Percentiles rank a stretch among this genome's conserved stretches.
Conservation (phyloP, 2,329 filamentous ascomycete species). For the Plectosphaerella sp. region DNA sequence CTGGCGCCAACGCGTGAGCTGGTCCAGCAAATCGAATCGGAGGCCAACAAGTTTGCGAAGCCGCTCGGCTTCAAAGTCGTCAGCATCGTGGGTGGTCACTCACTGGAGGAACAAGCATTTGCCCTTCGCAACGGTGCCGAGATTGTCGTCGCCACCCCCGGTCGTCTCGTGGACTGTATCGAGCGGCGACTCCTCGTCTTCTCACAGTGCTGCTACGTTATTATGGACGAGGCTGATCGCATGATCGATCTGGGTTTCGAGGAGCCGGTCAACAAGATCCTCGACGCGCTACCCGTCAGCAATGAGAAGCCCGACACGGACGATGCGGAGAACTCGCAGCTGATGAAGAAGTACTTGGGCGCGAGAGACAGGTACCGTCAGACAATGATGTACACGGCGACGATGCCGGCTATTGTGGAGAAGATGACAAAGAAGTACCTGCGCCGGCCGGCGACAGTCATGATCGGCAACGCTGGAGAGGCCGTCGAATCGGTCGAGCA, state of each 20-base stretch:
- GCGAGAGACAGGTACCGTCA: conserved; percentile 81
- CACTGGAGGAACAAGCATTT: conserved; percentile 88
- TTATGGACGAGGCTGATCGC: conserved; percentile 98
- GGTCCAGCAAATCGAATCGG: conserved; percentile 93
- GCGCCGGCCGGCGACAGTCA: conserved; percentile 86
- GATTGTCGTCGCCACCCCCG: conserved; percentile 97
- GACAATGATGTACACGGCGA: conserved; percentile 99
- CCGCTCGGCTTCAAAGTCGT: conserved; percentile 93
- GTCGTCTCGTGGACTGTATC: conserved; percentile 94
- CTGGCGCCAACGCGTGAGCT: conserved; percentile 94
- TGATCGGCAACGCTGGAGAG: conserved; percentile 90
- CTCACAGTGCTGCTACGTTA: conserved; percentile 95
- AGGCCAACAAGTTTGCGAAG: conserved; percentile 86
- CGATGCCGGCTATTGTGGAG: conserved; percentile 90
- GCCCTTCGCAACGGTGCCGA: conserved; percentile 88
- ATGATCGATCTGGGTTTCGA: conserved; percentile 99
- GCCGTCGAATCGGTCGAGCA: conserved; percentile 98
- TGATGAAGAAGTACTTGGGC: conserved; percentile 79
- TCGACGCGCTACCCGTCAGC: conserved; percentile 83
- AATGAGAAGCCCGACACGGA: conserved; percentile 97
- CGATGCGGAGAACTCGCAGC: conserved; percentile 76
- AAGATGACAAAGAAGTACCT: conserved; percentile 97
- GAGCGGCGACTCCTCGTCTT: conserved; percentile 88
- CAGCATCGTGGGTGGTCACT: conserved; percentile 96
- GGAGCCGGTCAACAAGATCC: conserved; percentile 94